Conservation (phyloP, 2,329 filamentous ascomycete genomes). For the Talaromyces sp. region DNA sequence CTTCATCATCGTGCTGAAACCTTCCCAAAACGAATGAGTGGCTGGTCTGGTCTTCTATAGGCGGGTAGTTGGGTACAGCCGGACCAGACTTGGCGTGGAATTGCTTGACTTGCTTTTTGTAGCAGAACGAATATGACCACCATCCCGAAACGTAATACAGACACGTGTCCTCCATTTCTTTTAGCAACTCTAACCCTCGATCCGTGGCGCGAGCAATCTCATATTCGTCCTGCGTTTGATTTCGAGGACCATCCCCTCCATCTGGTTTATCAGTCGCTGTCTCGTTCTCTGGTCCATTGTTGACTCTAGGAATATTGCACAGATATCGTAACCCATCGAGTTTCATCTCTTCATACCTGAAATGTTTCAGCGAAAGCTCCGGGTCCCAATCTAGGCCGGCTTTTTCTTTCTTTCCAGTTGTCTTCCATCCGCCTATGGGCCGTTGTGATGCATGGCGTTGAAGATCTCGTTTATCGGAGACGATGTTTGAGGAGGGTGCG, state of each 20-base stretch:
- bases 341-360: constrained; percentile 69
- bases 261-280: constrained; percentile 60
- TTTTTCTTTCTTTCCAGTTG: constrained; percentile 56
- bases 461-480: constrained; percentile 15
- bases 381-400: constrained; percentile 41
- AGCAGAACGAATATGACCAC: constrained; percentile 97
- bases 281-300: constrained; percentile 58
- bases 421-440: constrained; percentile 49
- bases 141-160: constrained; percentile 82
- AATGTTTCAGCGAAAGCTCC: constrained; percentile 16
- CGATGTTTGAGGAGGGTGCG: not conserved
- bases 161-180: constrained; percentile 72
- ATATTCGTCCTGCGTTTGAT: constrained; percentile 68
- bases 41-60: constrained; percentile 71
- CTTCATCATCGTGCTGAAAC: constrained; percentile 43
- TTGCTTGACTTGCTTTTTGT: constrained; percentile 80
- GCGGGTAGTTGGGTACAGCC: constrained; percentile 65
- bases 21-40: constrained; percentile 74
- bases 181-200: constrained; percentile 75
- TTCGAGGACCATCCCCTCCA: constrained; percentile 16
- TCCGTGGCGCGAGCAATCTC: constrained; percentile 74
- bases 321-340: constrained; percentile 69
- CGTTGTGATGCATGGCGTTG: constrained; percentile 23
- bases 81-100: constrained; percentile 77
- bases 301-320: constrained; percentile 76